Base-by-base conservation (phyloP, 768 basidiomycete genomes). In the Candolleomyces eurysporus region DNA sequence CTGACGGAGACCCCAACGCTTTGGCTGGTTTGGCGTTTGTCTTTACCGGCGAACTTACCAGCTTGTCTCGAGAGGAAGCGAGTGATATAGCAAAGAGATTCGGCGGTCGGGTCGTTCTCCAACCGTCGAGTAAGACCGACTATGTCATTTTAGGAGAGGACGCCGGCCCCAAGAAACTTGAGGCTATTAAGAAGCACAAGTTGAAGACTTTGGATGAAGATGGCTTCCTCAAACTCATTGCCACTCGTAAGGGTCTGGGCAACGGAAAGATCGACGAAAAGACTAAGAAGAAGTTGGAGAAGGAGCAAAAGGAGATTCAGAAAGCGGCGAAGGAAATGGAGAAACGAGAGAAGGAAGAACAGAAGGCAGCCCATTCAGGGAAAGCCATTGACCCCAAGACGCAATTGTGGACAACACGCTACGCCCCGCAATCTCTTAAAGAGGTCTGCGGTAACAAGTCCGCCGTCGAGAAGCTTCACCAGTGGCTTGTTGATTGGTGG, bases 401-500 rank as follows among this genome's bases (percentile, higher is more conserved):
- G 3, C 94, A 96, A 71, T 79, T 98, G 0, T 98, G 97, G 97
- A 98, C 97, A 43, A 90, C 89, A 36, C 87, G 94, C 10, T 99
- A 99, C 71, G 96, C 97, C 0, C 97, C 97, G 1, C 86, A 88
- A 64, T 82, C 81, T 2, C 65, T 95, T 59, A 95, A 92, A 67
- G 94, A 99, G 60, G 84, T 99, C 17, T 98, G 96, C 63, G 97
- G 97, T 8, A 99, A 98, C 78, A 98, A 98, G 74, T 82, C 85
- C 0, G 83, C 87, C 58, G 89, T 98, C 1, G 96, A 98, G 75
- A 94, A 94, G 68, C 76, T 99, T 4, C 87, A 88, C 58, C 78
- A 78, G 39, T 99, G 97, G 97, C 75, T 99, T 21, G 80, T 85
- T 39, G 88, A 91, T 57, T 99, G 97, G 96, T 94, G 32, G 57